phyloP scores from a whole-genome alignment of 441 rosid genomes.

The Eruca vesicaria region DNA sequence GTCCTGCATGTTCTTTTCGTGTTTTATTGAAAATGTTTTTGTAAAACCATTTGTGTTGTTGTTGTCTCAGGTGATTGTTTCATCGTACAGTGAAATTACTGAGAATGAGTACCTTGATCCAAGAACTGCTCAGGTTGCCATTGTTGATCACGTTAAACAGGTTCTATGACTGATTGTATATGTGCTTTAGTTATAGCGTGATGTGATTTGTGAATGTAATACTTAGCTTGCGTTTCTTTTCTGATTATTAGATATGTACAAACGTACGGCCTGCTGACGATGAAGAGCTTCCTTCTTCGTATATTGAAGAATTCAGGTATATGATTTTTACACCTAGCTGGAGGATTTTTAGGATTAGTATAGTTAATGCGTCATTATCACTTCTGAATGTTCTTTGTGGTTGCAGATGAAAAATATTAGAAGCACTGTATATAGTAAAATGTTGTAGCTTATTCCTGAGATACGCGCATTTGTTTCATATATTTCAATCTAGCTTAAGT shows the following conservation, averaged over 20 bases:
- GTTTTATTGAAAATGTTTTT: neutral
- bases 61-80: conserved; percentile 59
- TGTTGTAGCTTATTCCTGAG: too few species aligned
- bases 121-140: conserved; percentile 84
- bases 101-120: conserved; percentile 84
- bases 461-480: too few species aligned
- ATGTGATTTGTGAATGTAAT: neutral
- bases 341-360: conserved; percentile 2
- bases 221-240: conserved; percentile 31
- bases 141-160: conserved; percentile 89
- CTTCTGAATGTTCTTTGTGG: conserved; percentile 1
- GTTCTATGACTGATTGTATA: conserved; percentile 34
- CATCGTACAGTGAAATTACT: conserved; percentile 62
- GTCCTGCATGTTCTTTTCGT: neutral
- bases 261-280: conserved; percentile 87
- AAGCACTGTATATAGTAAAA: too few species aligned
- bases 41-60: neutral
- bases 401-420: neutral
- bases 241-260: conserved; percentile 79
- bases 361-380: neutral
- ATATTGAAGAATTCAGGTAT: conserved; percentile 87
- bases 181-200: neutral
- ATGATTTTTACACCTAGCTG: conserved; percentile 13
- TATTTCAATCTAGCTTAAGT: too few species aligned
- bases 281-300: conserved; percentile 85